Percentiles rank a stretch among this genome's conserved stretches.
Evolutionary conservation across 371 early-diverging fungal species (phyloP).

Genomic region (Apophysomyces ossiformis): DNA sequence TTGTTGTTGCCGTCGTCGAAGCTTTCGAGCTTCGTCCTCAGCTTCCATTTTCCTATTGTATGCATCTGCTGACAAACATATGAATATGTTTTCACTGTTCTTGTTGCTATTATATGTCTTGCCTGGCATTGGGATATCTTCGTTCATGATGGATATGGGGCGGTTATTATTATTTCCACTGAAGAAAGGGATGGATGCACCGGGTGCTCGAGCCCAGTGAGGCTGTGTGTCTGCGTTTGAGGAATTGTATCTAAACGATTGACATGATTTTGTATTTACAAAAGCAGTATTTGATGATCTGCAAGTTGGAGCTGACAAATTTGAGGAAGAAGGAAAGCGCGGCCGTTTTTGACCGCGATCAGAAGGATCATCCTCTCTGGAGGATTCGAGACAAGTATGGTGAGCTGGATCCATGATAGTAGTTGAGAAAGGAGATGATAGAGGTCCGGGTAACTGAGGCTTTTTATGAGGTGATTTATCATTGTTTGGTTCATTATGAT

Average conservation of each 20-base stretch:
- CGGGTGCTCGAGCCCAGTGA: background rate
- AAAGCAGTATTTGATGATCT: background rate
- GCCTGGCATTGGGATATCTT: background rate
- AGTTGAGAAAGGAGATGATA: background rate
- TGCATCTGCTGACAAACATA: background rate
- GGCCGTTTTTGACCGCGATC: background rate
- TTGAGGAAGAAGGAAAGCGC: background rate
- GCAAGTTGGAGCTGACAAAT: background rate
- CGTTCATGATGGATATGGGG: too few relatives aligned
- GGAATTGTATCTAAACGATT: background rate
- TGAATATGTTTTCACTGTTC: background rate
- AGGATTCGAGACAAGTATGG: background rate
- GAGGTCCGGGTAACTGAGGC: background rate
- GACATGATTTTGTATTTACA: background rate
- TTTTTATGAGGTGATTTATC: constrained; percentile 5
- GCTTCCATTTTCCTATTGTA: background rate
- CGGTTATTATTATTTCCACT: too few relatives aligned
- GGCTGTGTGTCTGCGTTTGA: background rate
- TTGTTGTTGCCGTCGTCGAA: too few relatives aligned
- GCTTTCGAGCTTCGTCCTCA: too few relatives aligned
- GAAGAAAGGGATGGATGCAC: constrained; percentile 3
- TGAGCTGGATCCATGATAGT: background rate
- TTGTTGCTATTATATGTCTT: background rate
- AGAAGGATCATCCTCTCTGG: background rate
- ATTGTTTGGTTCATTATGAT: constrained; percentile 9